Evolutionary conservation across 192 early-diverging fungal genomes (phyloP).

Genomic region (Coemansia sp.): DNA sequence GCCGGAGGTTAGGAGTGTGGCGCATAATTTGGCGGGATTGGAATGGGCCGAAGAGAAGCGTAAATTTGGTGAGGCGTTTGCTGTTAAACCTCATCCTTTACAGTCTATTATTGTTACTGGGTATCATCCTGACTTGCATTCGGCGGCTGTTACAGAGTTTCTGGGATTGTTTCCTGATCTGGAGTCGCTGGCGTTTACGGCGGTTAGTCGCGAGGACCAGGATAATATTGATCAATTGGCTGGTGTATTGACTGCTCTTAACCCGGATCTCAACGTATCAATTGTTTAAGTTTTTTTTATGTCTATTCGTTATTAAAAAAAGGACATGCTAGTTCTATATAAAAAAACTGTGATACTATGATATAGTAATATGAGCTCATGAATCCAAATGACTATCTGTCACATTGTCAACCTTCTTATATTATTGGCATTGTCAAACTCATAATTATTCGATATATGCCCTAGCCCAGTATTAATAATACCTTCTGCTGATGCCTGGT

Average conservation of each 20-base stretch:
- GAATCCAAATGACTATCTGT: too few relatives aligned
- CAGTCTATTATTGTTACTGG: conserved; percentile 47
- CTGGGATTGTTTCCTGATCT: conserved; percentile 50
- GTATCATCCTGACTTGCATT: conserved; percentile 51
- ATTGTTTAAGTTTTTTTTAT: conserved; percentile 28
- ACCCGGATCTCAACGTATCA: conserved; percentile 44
- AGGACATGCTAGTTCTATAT: neutral
- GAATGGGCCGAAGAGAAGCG: conserved; percentile 46
- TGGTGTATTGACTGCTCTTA: conserved; percentile 50
- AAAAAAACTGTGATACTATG: too few relatives aligned
- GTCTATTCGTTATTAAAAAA: neutral
- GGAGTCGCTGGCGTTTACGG: conserved; percentile 43
- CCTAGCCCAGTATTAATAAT: too few relatives aligned
- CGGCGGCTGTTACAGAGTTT: conserved; percentile 46
- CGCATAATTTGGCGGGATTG: conserved; percentile 51
- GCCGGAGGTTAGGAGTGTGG: conserved; percentile 1
- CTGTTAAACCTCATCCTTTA: conserved; percentile 42
- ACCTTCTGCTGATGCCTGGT: too few relatives aligned
- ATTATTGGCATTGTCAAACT: too few relatives aligned
- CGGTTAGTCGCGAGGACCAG: conserved; percentile 48
- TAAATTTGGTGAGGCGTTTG: conserved; percentile 32
- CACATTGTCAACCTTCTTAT: too few relatives aligned
- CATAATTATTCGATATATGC: too few relatives aligned
- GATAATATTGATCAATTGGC: conserved; percentile 56
- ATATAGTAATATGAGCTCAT: too few relatives aligned